phyloP scores from a whole-genome alignment of 192 early-diverging fungal species.

The Coemansia sp. region DNA sequence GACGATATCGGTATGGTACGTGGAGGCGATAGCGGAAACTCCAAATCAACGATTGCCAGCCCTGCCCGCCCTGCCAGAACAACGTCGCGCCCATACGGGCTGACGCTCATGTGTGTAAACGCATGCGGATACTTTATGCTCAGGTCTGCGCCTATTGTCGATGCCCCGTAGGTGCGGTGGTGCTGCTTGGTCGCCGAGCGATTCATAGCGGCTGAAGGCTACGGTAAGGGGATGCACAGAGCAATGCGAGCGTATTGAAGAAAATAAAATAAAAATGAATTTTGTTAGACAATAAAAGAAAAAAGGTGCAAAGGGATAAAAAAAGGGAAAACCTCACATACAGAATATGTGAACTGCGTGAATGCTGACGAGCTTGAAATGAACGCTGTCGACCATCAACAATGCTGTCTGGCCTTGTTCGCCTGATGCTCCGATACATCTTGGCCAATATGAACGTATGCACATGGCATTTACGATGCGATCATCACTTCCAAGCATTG shows the following conservation, averaged over 20 bases:
- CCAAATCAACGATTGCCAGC: slow-evolving; percentile 42
- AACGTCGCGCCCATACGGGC: slow-evolving; percentile 47
- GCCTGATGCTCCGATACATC: too few relatives aligned
- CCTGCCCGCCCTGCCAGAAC: slow-evolving; percentile 39
- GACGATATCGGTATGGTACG: slow-evolving; percentile 29
- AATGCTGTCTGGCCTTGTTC: too few relatives aligned
- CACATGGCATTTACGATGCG: too few relatives aligned
- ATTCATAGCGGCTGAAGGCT: slow-evolving; percentile 1
- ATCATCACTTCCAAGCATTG: too few relatives aligned
- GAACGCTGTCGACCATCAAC: too few relatives aligned
- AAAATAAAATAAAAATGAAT: slow-evolving; percentile 2
- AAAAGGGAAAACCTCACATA: too few relatives aligned
- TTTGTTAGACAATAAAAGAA: too few relatives aligned
- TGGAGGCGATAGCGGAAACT: slow-evolving; percentile 33
- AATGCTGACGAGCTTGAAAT: too few relatives aligned
- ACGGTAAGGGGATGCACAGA: not conserved
- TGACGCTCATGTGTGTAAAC: slow-evolving; percentile 41
- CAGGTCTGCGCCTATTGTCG: slow-evolving; percentile 31
- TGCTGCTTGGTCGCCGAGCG: slow-evolving; percentile 6
- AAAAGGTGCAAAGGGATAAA: too few relatives aligned
- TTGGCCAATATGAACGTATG: too few relatives aligned
- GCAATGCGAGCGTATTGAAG: not conserved
- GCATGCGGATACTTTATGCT: slow-evolving; percentile 36
- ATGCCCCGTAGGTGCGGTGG: slow-evolving; percentile 12
- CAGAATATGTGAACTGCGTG: too few relatives aligned